Evolutionary conservation across 2,329 filamentous ascomycete genomes (phyloP), one percentile per base, ranked within the genome.

Genomic region (Lasiodiplodia gonubiensis): DNA sequence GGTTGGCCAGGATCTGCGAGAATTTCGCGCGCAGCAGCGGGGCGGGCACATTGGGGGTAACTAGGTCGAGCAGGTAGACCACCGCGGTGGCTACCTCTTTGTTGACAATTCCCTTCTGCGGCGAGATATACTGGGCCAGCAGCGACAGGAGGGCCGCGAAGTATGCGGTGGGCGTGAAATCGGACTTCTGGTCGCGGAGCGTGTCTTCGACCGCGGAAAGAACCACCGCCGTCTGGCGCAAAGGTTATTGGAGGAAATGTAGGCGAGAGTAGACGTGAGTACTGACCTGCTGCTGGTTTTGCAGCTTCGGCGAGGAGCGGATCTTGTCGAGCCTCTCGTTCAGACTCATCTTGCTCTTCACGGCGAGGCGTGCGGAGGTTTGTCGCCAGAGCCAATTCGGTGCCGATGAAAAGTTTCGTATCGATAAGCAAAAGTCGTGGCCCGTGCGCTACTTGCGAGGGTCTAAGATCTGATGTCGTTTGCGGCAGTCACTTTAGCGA

Each of bases 281-380:
- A 78, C 84, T 72, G 83, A 95, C 93, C 87, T 94, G 93, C 80
- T 97, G 89, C 82, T 97, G 94, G 79, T 92, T 97, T 81, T 98
- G 92, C 75, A 97, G 88, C 81, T 97, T 97, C 67, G 95, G 95
- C 77, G 92, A 81, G 72, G 81, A 95, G 82, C 95, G 92, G 80
- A 98, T 97, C 87, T 96, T 97, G 83, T 94, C 92, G 79, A 99
- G 88, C 85, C 93, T 96, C 85, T 97, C 94, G 79, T 91, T 89
- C 76, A 98, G 83, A 80, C 88, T 88, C 82, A 83, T 83, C 70
- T 70, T 72, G 74, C 59, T 63, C 59, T 63, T 63, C 59, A 46
- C 42, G 42, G 23, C 59, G 59, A 63, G 59, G 59, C 59, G 59
- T 63, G 59, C 59, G 46, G 59, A 63, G 46, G 57, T n/a, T 11